Percentiles rank a stretch among this genome's conserved stretches.
Evolutionary conservation across 345 rosid genomes (phyloP).

Genomic region (Bruguiera gymnorhiza): DNA sequence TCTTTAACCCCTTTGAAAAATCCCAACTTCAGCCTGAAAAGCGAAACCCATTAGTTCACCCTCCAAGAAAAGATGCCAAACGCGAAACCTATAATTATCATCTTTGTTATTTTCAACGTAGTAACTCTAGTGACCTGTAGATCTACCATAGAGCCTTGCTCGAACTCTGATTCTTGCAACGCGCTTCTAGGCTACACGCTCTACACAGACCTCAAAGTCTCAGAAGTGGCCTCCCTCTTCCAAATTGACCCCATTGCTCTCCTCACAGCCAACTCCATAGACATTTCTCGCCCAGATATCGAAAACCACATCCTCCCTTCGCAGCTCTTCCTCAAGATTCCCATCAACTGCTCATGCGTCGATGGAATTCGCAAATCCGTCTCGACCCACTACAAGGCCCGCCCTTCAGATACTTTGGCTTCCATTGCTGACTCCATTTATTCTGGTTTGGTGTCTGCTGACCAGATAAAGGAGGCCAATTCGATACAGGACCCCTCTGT

Average conservation of each 20-base stretch:
- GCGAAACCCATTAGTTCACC: too few species aligned
- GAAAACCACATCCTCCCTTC: constrained; percentile 91
- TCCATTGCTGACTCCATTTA: constrained; percentile 64
- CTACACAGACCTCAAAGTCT: constrained; percentile 86
- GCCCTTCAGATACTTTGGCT: constrained; percentile 66
- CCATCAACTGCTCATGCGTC: constrained; percentile 77
- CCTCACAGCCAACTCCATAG: constrained; percentile 80
- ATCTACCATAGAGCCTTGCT: constrained; percentile 97
- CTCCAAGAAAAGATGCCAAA: constrained; percentile 34
- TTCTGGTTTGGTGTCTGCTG: constrained; percentile 78
- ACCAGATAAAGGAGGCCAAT: constrained; percentile 85
- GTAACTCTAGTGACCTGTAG: constrained; percentile 42
- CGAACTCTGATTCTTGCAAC: constrained; percentile 70
- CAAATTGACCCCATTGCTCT: constrained; percentile 78
- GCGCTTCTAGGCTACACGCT: constrained; percentile 91
- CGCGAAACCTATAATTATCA: constrained; percentile 16
- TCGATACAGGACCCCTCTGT: constrained; percentile 59
- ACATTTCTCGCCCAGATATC: constrained; percentile 84
- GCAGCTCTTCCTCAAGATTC: constrained; percentile 73
- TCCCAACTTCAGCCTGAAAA: too few species aligned
- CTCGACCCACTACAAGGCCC: constrained; percentile 75
- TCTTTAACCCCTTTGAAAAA: background rate
- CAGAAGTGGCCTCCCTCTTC: constrained; percentile 90
- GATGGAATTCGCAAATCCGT: constrained; percentile 87
- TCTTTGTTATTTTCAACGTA: constrained; percentile 40